Base-by-base conservation (phyloP, 108 stramenopile genomes). In the Fragilaria crotonensis region DNA sequence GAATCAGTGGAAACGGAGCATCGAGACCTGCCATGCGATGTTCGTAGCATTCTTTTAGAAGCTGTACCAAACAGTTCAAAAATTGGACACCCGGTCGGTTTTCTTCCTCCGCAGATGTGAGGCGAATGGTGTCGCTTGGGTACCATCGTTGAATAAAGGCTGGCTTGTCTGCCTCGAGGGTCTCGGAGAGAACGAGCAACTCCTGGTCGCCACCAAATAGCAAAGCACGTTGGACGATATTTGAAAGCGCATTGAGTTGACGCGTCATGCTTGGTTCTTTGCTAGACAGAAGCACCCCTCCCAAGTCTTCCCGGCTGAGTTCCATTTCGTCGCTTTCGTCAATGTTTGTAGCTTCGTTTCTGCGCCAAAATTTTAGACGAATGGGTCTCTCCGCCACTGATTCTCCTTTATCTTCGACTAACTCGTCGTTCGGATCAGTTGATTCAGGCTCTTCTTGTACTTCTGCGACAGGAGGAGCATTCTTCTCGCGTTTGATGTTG, bases 171-270 rank as follows among this genome's bases (percentile, higher is more conserved):
- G 82, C 85, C 31, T 76, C 84, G 26, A 93, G 64, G 19, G 87
- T 93, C 59, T 92, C 84, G 18, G 83, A 73, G 27, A 88, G 66
- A 0, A 89, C 76, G 26, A 86, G 60, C 46, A 93, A 63, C 56
- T 93, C 90, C 56, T 84, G 78, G 56, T 89, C 87, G 20, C 83
- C 83, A 36, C 90, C 90, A 74, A 89, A 89, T 25, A 93, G 69
- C 0, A 93, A 70, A 5, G 81, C 77, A 29, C 90, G 56, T 46
- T 73, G 64, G 1, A 80, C 87, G 68, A 93, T 82, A 44, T 93
- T 89, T 5, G 87, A 84, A 4, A 93, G 55, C 4, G 80, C 76
- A 66, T 93, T 93, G 25, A 93, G 69, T 67, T 93, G 87, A 54
- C 83, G 50, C n/a, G 90, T 93, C 79, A 87, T 87, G 57, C 73